phyloP scores from a whole-genome alignment of 805 yeast species.

The Pichia membranifaciens region DNA sequence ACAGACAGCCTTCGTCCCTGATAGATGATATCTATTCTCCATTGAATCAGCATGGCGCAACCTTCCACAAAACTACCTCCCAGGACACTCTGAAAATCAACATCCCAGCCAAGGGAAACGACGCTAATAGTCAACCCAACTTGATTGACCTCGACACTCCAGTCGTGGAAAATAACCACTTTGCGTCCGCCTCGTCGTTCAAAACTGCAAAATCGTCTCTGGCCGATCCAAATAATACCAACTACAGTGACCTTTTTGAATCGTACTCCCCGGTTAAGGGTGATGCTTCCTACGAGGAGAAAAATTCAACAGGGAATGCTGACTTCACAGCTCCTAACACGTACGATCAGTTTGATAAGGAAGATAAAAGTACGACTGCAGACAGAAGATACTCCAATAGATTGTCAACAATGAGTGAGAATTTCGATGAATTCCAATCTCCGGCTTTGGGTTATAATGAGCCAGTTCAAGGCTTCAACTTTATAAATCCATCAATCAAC shows the following conservation, averaged over 20 bases:
- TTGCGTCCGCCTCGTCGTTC: background rate
- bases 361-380: background rate
- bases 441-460: conserved; percentile 27
- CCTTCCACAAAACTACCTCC: conserved; percentile 30
- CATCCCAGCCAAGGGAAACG: background rate
- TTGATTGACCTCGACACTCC: conserved; percentile 29
- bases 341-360: background rate
- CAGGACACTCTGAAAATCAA: conserved; percentile 16
- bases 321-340: background rate
- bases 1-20: conserved; percentile 1
- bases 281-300: background rate
- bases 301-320: too few relatives aligned
- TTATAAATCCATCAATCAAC: conserved; percentile 16
- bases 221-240: background rate
- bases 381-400: conserved; percentile 6
- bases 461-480: conserved; percentile 21
- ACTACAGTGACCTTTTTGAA: conserved; percentile 15
- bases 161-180: conserved; percentile 3
- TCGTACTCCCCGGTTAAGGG: conserved; percentile 9
- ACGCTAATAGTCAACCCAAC: conserved; percentile 19
- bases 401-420: conserved; percentile 23
- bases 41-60: conserved; percentile 9
- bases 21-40: conserved; percentile 9
- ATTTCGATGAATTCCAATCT: conserved; percentile 19
- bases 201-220: conserved; percentile 2